Conservation (phyloP, 495 filamentous ascomycete genomes). For the Neurospora sp. region DNA sequence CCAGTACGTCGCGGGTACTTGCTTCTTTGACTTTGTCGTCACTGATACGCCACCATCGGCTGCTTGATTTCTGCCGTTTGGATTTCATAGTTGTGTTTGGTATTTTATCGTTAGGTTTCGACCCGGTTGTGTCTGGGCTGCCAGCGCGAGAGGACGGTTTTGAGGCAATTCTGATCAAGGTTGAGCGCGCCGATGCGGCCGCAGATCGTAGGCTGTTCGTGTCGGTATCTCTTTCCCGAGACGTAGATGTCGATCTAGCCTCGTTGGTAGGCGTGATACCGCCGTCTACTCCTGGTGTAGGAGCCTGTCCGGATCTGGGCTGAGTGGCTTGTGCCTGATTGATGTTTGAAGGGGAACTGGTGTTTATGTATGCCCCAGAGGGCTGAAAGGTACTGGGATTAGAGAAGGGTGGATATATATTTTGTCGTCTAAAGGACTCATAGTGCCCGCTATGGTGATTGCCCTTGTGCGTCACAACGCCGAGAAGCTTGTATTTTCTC, state of each 20-base stretch:
- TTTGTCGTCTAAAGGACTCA: slow-evolving; percentile 90
- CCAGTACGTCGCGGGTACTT: slow-evolving; percentile 79
- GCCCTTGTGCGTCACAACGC: slow-evolving; percentile 87
- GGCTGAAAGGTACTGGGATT: slow-evolving; percentile 68
- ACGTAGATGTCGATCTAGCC: slow-evolving; percentile 20
- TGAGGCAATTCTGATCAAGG: slow-evolving; percentile 28
- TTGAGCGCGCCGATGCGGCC: slow-evolving; percentile 31
- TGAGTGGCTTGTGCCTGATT: slow-evolving; percentile 29
- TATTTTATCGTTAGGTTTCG: neutral
- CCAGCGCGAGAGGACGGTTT: slow-evolving; percentile 9
- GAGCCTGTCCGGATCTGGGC: slow-evolving; percentile 22
- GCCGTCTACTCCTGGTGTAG: slow-evolving; percentile 12
- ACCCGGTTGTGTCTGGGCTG: slow-evolving; percentile 3
- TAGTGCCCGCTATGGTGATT: slow-evolving; percentile 96
- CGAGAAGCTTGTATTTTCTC: slow-evolving; percentile 74
- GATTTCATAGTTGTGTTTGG: slow-evolving; percentile 13
- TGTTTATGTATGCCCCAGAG: slow-evolving; percentile 49
- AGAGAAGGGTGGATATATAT: slow-evolving; percentile 58
- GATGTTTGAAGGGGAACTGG: neutral
- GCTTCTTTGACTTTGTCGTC: slow-evolving; percentile 95
- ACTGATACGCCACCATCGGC: slow-evolving; percentile 95
- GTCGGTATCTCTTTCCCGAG: slow-evolving; percentile 22
- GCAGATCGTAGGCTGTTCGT: slow-evolving; percentile 33
- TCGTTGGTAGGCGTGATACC: slow-evolving; percentile 28
- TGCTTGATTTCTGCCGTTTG: slow-evolving; percentile 50